These are phyloP conservation scores for Paracoccidioides lutzii DNA, from an alignment of 2,329 filamentous ascomycete genomes.

Conservation along the genomic window DNA sequence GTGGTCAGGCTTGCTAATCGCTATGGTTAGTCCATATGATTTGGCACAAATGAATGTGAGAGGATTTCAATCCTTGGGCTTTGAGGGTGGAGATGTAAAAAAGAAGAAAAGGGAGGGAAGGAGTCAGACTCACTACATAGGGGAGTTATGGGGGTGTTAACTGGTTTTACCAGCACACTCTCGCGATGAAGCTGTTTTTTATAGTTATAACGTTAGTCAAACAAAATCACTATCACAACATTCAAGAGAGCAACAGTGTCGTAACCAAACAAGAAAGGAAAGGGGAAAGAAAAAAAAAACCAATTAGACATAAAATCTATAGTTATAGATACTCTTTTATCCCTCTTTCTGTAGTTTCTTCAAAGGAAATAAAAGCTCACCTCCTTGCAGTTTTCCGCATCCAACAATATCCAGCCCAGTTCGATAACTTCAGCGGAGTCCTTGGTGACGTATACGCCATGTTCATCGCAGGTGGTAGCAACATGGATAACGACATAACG, in stretches of 20 bases:
- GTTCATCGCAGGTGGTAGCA: constrained; percentile 96
- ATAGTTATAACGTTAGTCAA: neutral
- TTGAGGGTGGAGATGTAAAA: no score
- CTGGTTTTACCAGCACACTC: constrained; percentile 91
- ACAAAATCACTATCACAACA: neutral
- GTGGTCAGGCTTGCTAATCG: constrained; percentile 81
- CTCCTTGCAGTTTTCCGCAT: constrained; percentile 85
- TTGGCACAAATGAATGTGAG: neutral
- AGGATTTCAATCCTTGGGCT: constrained; percentile 5
- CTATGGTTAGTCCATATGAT: neutral
- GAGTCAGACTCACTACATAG: constrained; percentile 87
- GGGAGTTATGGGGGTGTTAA: constrained; percentile 97
- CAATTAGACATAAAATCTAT: neutral
- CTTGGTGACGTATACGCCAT: constrained; percentile 98
- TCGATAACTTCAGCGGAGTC: constrained; percentile 99
- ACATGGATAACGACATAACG: constrained; percentile 98
- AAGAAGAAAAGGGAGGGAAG: constrained; percentile 5
- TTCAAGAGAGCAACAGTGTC: neutral
- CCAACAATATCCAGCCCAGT: constrained; percentile 92
- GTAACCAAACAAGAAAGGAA: neutral
- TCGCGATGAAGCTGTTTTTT: constrained; percentile 72
- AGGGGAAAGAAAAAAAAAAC: neutral
- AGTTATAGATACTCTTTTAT: neutral
- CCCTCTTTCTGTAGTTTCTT: constrained; percentile 3
- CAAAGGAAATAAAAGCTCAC: constrained; percentile 39